Evolutionary conservation across 371 early-diverging fungal species (phyloP), one percentile per base, ranked within the genome.

Genomic region (Mortierella sp.): DNA sequence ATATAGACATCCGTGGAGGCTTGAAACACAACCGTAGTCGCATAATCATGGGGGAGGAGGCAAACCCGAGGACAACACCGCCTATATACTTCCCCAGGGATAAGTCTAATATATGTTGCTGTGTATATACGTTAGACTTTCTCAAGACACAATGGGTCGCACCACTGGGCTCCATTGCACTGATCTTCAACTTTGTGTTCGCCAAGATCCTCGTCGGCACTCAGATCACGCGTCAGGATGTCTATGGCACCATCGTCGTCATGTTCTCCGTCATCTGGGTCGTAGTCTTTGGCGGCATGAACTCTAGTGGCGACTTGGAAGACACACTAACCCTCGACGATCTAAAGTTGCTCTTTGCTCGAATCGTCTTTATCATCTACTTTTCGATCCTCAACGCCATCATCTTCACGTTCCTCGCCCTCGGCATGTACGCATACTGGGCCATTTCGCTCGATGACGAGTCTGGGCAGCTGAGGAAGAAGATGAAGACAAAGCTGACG

Each of bases 101-200:
- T n/a, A n/a, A n/a, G 5, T 6, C 15, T 21, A 15, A 43, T 43
- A 1, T 1, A n/a, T n/a, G 6, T 6, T n/a, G 6, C 43, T 53
- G 4, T 31, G 37, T 23, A n/a, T 23, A 17, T 2, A 28, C 26
- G 2, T 21, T 81, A 88, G 90, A 91, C 68, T 89, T 85, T 66
- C 80, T 91, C 39, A 89, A 89, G 67, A 87, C 90, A n/a, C 89
- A 89, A 80, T 89, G 89, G 90, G 90, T 89, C 28, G 91, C 91
- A 43, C 89, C 91, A 28, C 70, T 91, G 41, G 89, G 89, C n/a
- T 86, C 89, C 46, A 84, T 87, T 23, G 87, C 91, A 9, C 79
- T 91, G 28, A 88, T 91, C 56, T 89, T 88, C 71, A 91, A 91
- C 70, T 89, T 89, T 70, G 59, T 91, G 17, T 88, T 91, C 78